phyloP scores from a whole-genome alignment of 2,329 filamentous ascomycete genomes.

The Microdochium nivale region DNA sequence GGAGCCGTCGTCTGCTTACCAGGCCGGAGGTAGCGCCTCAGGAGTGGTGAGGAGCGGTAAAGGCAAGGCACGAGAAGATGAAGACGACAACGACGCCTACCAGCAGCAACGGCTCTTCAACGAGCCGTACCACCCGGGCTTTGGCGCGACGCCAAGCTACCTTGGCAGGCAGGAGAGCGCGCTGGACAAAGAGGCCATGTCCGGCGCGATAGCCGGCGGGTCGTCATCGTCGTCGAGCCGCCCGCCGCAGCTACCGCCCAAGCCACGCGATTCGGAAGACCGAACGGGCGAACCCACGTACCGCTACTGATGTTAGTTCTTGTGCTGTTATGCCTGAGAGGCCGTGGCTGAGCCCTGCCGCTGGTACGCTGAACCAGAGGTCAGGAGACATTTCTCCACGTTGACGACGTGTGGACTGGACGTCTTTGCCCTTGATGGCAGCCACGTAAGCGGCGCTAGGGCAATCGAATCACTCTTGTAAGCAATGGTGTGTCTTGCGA shows the following conservation, averaged over 20 bases:
- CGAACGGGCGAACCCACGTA: background rate
- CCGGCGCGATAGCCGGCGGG: constrained; percentile 18
- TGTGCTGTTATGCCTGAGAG: no score
- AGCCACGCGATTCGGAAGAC: background rate
- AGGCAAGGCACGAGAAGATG: constrained; percentile 5
- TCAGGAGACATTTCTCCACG: no score
- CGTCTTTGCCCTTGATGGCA: no score
- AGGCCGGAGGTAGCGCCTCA: constrained; percentile 5
- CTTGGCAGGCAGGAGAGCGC: constrained; percentile 30
- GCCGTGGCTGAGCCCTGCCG: no score
- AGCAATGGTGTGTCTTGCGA: no score
- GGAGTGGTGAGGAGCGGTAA: constrained; percentile 9
- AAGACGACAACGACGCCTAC: background rate
- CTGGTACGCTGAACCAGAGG: no score
- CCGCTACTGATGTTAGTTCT: no score
- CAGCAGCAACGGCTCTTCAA: constrained; percentile 16
- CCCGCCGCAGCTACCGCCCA: background rate
- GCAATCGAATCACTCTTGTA: no score
- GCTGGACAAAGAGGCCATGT: constrained; percentile 30
- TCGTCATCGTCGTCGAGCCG: background rate
- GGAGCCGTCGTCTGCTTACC: constrained; percentile 9
- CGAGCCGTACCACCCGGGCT: constrained; percentile 26
- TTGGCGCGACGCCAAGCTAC: constrained; percentile 23
- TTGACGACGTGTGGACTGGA: no score
- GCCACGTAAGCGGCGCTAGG: no score